Conservation (phyloP, 1,284 basidiomycete genomes). For the Ganoderma lingzhi region DNA sequence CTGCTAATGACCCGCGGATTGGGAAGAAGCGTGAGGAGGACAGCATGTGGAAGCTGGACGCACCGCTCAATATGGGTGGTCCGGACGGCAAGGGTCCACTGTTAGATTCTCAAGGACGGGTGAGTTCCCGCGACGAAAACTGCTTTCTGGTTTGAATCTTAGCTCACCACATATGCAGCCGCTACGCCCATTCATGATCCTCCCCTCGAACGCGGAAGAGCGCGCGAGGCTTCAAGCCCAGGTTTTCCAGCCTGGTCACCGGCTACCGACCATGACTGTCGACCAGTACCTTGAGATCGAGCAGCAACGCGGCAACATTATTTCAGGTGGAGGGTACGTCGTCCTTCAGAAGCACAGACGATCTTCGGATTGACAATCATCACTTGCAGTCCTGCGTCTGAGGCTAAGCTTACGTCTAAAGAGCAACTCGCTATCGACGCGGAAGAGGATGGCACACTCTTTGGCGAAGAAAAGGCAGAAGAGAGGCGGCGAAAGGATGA, state of each 20-base stretch:
- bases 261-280: conserved; percentile 94
- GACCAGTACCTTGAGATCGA: conserved; percentile 96
- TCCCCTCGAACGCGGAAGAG: conserved; percentile 75
- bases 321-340: conserved; percentile 86
- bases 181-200: conserved; percentile 88
- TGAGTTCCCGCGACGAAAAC: conserved; percentile 41
- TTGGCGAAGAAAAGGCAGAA: conserved; percentile 79
- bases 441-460: conserved; percentile 84
- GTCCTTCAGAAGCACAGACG: conserved; percentile 37
- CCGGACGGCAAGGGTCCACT: conserved; percentile 69
- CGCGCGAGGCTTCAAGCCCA: conserved; percentile 77
- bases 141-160: conserved; percentile 4
- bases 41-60: conserved; percentile 83
- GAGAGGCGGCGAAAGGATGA: conserved; percentile 85
- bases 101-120: conserved; percentile 80
- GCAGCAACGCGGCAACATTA: conserved; percentile 83
- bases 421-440: conserved; percentile 82
- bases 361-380: conserved; percentile 16
- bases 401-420: conserved; percentile 72
- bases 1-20: conserved; percentile 45
- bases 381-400: conserved; percentile 68
- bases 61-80: conserved; percentile 44
- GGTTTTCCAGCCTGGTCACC: conserved; percentile 89
- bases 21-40: conserved; percentile 54
- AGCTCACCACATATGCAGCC: conserved; percentile 54